Base-by-base conservation (phyloP, 257 asterid species). In the Gardenia jasminoides region DNA sequence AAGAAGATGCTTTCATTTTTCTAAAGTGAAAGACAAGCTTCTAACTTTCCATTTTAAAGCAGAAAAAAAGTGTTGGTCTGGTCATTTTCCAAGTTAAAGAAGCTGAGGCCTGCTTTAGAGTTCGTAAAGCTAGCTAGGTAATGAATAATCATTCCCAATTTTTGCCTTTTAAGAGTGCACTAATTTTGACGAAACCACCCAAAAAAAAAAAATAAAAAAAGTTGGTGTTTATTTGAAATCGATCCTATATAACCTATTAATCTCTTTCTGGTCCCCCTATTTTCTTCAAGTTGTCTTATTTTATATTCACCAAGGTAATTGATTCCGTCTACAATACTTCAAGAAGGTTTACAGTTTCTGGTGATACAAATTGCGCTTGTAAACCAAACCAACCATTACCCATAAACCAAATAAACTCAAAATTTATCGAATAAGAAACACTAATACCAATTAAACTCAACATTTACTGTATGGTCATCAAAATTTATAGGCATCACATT, bases 51-150 rank as follows among this genome's bases (percentile, higher is more conserved):
- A 22, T 33, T 56, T 48, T 47, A 79, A 79, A 61, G 78, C 59
- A 58, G 31, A 30, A 72, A 44, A 72, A 41, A 71, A 54, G 47
- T 8, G 39, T 3, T 22, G 4, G 76, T n/a, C 3, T 41, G 61
- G 77, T 58, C 56, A 75, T 44, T 70, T 71, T 61, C 70, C 54
- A 30, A 70, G 66, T n/a, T 46, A 44, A 41, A 31, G 72, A 64
- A 48, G 50, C 44, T 28, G 78, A 79, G 74, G 82, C 39, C 74
- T 22, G 73, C 82, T 61, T 79, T 79, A 62, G 73, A 46, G 78
- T 64, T 64, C 17, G 36, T 31, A 72, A 79, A 79, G 82, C 67
- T 33, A 79, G 82, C 67, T 33, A 2, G 62, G 75, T n/a, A 71
- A n/a, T 26, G 54, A 43, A 26, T 20, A 44, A 26, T 43, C 43